A percentile compares a stretch with the other conserved stretches of the same genome.
Conservation (phyloP, 768 basidiomycete species). For the Rhodotorula diobovata region DNA sequence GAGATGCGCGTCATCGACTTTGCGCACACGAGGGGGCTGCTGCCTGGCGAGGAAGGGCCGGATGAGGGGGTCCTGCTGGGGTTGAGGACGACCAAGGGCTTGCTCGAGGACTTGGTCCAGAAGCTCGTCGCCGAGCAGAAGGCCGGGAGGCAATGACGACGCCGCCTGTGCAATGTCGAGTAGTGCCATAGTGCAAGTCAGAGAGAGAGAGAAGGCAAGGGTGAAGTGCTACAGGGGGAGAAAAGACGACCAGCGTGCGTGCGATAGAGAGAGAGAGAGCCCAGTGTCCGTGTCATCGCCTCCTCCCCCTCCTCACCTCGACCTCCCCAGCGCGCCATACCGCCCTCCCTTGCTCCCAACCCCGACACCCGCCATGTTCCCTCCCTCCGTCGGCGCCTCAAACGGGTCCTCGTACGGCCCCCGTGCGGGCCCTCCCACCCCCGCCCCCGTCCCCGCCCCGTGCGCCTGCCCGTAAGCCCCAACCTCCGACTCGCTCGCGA, state of each 20-base stretch:
- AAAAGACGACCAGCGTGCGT: not conserved
- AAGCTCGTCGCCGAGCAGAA: slow-evolving; percentile 12
- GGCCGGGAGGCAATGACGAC: not conserved
- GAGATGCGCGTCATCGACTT: slow-evolving; percentile 86
- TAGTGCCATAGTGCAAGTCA: not conserved
- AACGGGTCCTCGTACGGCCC: too few relatives aligned
- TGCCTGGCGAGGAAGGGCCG: slow-evolving; percentile 61
- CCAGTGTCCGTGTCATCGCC: not conserved
- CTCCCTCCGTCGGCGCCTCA: not conserved
- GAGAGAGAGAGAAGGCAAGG: not conserved
- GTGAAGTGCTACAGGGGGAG: not conserved
- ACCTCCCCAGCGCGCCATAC: slow-evolving; percentile 1
- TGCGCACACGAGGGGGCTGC: slow-evolving; percentile 64
- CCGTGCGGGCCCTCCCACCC: too few relatives aligned
- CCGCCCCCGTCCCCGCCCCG: too few relatives aligned
- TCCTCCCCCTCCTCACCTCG: not conserved
- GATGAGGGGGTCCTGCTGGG: slow-evolving; percentile 75
- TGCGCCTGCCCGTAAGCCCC: not conserved
- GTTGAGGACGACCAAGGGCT: slow-evolving; percentile 59
- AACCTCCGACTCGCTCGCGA: slow-evolving; percentile 22
- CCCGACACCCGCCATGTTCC: not conserved
- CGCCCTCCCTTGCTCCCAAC: not conserved
- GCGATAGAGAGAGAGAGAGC: not conserved
- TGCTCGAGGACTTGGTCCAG: slow-evolving; percentile 46
- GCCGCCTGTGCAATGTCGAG: too few relatives aligned